phyloP scores from a whole-genome alignment of 2,329 filamentous ascomycete genomes.

The Fusarium luffae region DNA sequence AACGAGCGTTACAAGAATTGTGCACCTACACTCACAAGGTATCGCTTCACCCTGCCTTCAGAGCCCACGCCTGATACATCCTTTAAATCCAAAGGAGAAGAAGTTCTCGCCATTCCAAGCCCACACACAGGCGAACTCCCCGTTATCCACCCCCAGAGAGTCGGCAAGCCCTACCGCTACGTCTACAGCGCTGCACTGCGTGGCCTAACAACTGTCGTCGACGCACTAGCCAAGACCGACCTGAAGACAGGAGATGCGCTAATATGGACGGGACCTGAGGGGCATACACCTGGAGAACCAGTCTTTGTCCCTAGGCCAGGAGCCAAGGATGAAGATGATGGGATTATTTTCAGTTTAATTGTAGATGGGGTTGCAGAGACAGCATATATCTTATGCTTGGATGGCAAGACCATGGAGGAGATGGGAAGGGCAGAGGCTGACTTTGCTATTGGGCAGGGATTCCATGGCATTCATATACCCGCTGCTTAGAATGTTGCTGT shows the following conservation, averaged over 20 bases:
- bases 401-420: conserved; percentile 72
- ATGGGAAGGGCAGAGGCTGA: conserved; percentile 71
- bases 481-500: background rate
- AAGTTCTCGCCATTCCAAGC: conserved; percentile 59
- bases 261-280: conserved; percentile 67
- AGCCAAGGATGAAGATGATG: conserved; percentile 68
- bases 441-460: conserved; percentile 70
- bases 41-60: conserved; percentile 54
- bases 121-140: conserved; percentile 72
- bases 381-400: conserved; percentile 74
- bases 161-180: conserved; percentile 66
- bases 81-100: conserved; percentile 43
- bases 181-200: conserved; percentile 68
- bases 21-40: conserved; percentile 56
- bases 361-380: conserved; percentile 67
- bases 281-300: conserved; percentile 75
- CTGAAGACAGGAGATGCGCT: conserved; percentile 61
- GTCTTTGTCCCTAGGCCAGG: conserved; percentile 68
- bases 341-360: conserved; percentile 70
- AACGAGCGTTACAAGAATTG: conserved; percentile 52
- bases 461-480: conserved; percentile 68
- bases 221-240: conserved; percentile 75
- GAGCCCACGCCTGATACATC: conserved; percentile 24
- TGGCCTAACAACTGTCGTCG: conserved; percentile 69
- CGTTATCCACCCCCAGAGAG: conserved; percentile 69